These are phyloP conservation scores for Monosporascus sp. DNA, from an alignment of 2,329 filamentous ascomycete genomes.

Conservation along the genomic window DNA sequence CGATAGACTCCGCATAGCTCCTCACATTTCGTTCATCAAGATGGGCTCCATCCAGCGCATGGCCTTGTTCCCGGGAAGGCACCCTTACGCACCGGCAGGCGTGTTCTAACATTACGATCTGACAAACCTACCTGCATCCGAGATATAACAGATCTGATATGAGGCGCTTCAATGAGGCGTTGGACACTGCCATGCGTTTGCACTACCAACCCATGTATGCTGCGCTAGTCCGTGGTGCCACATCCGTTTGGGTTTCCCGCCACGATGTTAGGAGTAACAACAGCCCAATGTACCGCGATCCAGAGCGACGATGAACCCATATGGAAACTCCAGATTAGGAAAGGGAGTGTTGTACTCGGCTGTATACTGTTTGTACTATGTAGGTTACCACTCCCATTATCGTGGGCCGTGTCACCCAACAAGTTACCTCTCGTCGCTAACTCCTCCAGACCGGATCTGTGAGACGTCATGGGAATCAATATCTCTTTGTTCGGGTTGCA, in stretches of 20 bases:
- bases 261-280: slow-evolving; percentile 17
- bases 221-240: slow-evolving; percentile 17
- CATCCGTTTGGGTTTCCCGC: slow-evolving; percentile 11
- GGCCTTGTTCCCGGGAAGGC: neutral
- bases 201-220: slow-evolving; percentile 10
- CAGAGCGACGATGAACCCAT: slow-evolving; percentile 5
- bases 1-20: neutral
- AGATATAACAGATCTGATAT: neutral
- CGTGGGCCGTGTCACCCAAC: slow-evolving; percentile 13
- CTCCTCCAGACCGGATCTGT: slow-evolving; percentile 13
- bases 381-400: slow-evolving; percentile 8
- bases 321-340: slow-evolving; percentile 7
- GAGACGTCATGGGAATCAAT: slow-evolving; percentile 12
- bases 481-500: slow-evolving; percentile 5
- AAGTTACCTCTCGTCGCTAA: slow-evolving; percentile 12
- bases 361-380: slow-evolving; percentile 16
- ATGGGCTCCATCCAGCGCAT: neutral
- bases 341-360: slow-evolving; percentile 11
- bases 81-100: no score
- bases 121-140: no score
- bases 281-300: slow-evolving; percentile 13
- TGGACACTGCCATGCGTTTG: slow-evolving; percentile 21
- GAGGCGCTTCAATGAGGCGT: slow-evolving; percentile 1
- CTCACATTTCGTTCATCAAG: neutral
- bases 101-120: no score